These are phyloP conservation scores for Pichia occidentalis DNA, from an alignment of 805 yeast species.

Conservation along the genomic window DNA sequence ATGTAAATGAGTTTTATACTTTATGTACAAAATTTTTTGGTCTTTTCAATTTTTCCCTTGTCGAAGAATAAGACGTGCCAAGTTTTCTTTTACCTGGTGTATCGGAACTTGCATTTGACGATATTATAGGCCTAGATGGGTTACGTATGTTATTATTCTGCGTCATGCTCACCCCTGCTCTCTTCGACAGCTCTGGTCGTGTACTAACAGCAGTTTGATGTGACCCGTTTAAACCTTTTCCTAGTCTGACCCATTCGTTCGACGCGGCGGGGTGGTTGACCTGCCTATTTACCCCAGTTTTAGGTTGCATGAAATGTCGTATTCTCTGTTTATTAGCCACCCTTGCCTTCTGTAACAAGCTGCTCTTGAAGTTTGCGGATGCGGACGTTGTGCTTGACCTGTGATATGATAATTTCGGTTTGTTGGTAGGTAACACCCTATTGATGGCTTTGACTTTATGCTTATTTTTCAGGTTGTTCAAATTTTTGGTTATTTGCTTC, in stretches of 20 bases:
- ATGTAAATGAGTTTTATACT: no score
- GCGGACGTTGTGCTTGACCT: conserved; percentile 11
- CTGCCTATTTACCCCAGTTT: conserved; percentile 1
- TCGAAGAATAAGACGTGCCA: no score
- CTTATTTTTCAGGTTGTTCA: conserved; percentile 35
- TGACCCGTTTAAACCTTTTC: no score
- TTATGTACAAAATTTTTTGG: conserved; percentile 4
- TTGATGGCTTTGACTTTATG: conserved; percentile 33
- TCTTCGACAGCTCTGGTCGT: no score
- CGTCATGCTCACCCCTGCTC: not conserved
- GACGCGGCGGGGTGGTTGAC: not conserved
- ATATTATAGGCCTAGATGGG: no score
- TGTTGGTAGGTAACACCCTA: conserved; percentile 22
- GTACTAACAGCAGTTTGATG: no score
- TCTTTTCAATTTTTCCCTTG: not conserved
- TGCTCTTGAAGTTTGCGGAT: conserved; percentile 20
- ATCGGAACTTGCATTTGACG: no score
- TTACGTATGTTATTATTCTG: not conserved
- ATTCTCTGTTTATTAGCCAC: conserved; percentile 21
- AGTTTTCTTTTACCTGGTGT: no score
- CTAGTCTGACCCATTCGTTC: no score
- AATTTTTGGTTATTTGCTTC: conserved; percentile 34
- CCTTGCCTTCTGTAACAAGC: conserved; percentile 28
- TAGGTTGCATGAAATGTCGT: conserved; percentile 9
- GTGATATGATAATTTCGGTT: not conserved